A percentile compares a stretch with the other conserved stretches of the same genome.
These are phyloP conservation scores for Sechiopsis laciniata DNA, from an alignment of 306 rosid genomes.

Conservation along the genomic window DNA sequence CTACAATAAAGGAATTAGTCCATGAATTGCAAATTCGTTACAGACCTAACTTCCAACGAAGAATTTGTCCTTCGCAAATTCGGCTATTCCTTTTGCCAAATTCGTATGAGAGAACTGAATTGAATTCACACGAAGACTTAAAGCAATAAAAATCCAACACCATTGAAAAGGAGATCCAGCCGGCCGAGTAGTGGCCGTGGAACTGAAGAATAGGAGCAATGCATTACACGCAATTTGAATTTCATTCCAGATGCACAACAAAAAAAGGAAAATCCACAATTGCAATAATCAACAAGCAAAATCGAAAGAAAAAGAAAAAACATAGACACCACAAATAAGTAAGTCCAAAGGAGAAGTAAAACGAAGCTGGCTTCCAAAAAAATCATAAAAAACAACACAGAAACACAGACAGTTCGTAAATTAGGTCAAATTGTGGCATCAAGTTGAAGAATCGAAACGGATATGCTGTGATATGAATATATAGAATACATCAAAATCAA, in stretches of 20 bases:
- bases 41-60: slow-evolving; percentile 1
- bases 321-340: background rate
- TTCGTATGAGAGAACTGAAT: slow-evolving; percentile 2
- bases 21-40: background rate
- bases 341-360: slow-evolving; percentile 2
- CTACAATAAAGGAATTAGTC: background rate
- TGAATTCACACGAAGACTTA: background rate
- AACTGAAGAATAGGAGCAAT: background rate
- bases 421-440: background rate
- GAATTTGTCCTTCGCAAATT: background rate
- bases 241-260: slow-evolving; percentile 2
- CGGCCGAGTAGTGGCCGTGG: background rate
- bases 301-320: background rate
- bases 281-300: background rate
- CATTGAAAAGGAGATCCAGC: background rate
- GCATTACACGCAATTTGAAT: background rate
- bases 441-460: background rate
- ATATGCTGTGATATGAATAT: background rate
- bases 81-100: background rate
- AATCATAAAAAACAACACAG: background rate
- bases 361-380: background rate
- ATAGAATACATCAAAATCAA: background rate
- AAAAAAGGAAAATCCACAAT: background rate
- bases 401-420: background rate
- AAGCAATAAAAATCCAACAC: background rate